Conservation (phyloP, 2,329 filamentous ascomycete genomes). For the Pyricularia sp. region DNA sequence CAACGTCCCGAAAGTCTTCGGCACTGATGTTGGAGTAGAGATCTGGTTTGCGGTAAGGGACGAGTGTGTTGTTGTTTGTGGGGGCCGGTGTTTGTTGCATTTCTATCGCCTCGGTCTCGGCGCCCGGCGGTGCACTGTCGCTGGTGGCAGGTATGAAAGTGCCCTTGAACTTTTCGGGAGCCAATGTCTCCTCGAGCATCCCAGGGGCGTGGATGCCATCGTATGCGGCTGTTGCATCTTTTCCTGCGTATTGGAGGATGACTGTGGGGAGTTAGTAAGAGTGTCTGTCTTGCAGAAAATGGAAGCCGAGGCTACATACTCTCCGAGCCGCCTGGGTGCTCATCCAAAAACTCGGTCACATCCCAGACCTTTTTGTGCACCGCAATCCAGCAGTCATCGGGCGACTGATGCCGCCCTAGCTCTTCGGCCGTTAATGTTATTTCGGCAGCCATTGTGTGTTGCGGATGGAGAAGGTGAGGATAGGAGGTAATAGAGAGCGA, state of each 20-base stretch:
- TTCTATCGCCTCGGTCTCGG: conserved; percentile 9
- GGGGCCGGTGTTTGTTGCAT: conserved; percentile 8
- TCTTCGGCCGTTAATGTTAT: conserved; percentile 2
- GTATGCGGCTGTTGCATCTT: conserved; percentile 43
- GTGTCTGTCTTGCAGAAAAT: background rate
- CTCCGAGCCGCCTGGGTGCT: conserved; percentile 20
- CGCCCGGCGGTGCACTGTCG: conserved; percentile 16
- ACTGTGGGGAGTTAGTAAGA: conserved; percentile 35
- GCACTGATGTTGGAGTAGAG: conserved; percentile 36
- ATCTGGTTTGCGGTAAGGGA: conserved; percentile 13
- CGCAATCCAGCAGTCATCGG: conserved; percentile 6
- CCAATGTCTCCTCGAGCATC: conserved; percentile 29
- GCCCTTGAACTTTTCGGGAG: conserved; percentile 37
- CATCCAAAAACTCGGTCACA: conserved; percentile 6
- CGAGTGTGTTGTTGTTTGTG: background rate
- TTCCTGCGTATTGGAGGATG: conserved; percentile 40
- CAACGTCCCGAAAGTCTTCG: conserved; percentile 38
- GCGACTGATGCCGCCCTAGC: conserved; percentile 4
- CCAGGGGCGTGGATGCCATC: conserved; percentile 36
- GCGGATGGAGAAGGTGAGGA: background rate
- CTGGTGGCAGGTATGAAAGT: conserved; percentile 31
- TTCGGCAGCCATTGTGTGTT: background rate
- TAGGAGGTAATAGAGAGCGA: background rate
- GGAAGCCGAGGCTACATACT: conserved; percentile 12
- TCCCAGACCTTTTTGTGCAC: conserved; percentile 6